phyloP scores from a whole-genome alignment of 2,329 filamentous ascomycete species.

The Pestalotiopsis sp. region DNA sequence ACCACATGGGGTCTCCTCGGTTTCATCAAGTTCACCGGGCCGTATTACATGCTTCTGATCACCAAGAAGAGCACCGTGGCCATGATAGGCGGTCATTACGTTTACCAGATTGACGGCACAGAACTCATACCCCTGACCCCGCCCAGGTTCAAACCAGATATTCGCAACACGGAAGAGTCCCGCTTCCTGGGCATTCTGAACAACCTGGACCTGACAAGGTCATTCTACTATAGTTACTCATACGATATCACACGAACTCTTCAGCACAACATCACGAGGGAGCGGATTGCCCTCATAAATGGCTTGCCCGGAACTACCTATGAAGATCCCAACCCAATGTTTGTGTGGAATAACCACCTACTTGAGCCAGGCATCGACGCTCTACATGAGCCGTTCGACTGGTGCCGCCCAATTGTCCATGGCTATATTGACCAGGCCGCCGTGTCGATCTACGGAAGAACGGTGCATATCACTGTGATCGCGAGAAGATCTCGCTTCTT shows the following conservation, averaged over 20 bases:
- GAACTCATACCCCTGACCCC: constrained; percentile 88
- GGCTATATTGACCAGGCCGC: constrained; percentile 93
- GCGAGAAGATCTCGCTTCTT: constrained; percentile 91
- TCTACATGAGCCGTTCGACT: constrained; percentile 85
- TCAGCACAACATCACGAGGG: constrained; percentile 86
- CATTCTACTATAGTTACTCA: constrained; percentile 98
- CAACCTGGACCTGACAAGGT: constrained; percentile 86
- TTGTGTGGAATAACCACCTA: constrained; percentile 95
- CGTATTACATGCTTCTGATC: constrained; percentile 96
- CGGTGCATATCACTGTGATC: constrained; percentile 91
- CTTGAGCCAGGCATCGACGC: constrained; percentile 72
- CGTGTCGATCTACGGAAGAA: constrained; percentile 82
- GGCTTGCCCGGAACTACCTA: constrained; percentile 62
- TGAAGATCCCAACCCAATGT: constrained; percentile 87
- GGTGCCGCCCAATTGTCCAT: constrained; percentile 95
- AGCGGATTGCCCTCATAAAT: constrained; percentile 71
- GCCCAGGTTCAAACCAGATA: constrained; percentile 74
- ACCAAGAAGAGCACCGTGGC: constrained; percentile 96
- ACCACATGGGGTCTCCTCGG: constrained; percentile 93
- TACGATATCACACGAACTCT: constrained; percentile 94
- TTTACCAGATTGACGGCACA: constrained; percentile 94
- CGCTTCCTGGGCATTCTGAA: constrained; percentile 87
- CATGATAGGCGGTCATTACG: constrained; percentile 92
- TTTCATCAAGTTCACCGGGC: constrained; percentile 93
- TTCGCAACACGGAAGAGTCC: constrained; percentile 81